Conservation (phyloP, 2,329 filamentous ascomycete species). For the Westerdykella sp. region DNA sequence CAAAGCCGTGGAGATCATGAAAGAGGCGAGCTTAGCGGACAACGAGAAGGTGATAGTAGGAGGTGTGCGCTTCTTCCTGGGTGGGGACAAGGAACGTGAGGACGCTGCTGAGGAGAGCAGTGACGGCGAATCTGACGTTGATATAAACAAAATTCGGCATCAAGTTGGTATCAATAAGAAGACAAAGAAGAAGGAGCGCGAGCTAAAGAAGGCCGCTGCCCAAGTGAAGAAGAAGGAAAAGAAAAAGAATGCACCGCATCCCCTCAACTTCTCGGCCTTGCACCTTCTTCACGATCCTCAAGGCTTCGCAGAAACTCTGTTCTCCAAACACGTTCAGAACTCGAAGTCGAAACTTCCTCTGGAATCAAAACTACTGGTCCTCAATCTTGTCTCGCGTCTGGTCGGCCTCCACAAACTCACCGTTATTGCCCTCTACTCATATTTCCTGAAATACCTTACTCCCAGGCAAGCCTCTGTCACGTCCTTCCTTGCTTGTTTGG, state of each 20-base stretch:
- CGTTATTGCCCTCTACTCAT: constrained; percentile 86
- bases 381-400: constrained; percentile 84
- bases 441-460: constrained; percentile 85
- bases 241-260: constrained; percentile 81
- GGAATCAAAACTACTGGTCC: constrained; percentile 81
- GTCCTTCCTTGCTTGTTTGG: constrained; percentile 84
- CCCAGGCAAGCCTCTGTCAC: constrained; percentile 86
- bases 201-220: constrained; percentile 73
- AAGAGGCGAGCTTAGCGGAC: constrained; percentile 79
- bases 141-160: constrained; percentile 77
- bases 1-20: constrained; percentile 96
- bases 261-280: constrained; percentile 91
- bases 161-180: constrained; percentile 94
- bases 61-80: constrained; percentile 89
- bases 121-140: constrained; percentile 65
- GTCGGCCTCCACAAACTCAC: constrained; percentile 91
- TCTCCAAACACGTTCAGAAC: constrained; percentile 84
- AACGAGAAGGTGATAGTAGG: constrained; percentile 89
- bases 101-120: constrained; percentile 78
- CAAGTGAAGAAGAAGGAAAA: constrained; percentile 73
- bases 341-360: constrained; percentile 77
- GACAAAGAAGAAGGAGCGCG: constrained; percentile 75
- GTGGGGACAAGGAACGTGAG: constrained; percentile 91
- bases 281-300: constrained; percentile 93
- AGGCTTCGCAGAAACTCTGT: constrained; percentile 83